Evolutionary conservation across 352 stramenopile genomes (phyloP).

Genomic region (Phytophthora foliorum): DNA sequence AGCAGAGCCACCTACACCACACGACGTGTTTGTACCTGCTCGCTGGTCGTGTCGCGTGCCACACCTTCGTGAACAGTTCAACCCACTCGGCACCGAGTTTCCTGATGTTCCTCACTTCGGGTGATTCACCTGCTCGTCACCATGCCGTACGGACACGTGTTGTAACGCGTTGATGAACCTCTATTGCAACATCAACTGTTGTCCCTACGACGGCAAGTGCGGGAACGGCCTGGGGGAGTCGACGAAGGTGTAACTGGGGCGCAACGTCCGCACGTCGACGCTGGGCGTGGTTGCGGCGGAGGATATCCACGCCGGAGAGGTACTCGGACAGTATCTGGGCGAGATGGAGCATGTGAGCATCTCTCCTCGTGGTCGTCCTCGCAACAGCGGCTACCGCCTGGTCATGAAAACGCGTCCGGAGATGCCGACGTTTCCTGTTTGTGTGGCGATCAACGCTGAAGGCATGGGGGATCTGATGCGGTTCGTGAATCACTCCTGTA

Average conservation of each 20-base stretch:
- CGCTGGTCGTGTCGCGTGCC: background rate
- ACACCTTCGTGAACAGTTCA: slow-evolving; percentile 1
- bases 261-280: background rate
- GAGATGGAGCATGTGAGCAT: background rate
- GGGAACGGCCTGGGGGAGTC: slow-evolving; percentile 2
- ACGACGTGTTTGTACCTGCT: slow-evolving; percentile 1
- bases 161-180: background rate
- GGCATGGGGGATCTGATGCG: too few relatives aligned
- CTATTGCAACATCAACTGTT: slow-evolving; percentile 14
- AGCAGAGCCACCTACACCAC: background rate
- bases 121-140: slow-evolving; percentile 3
- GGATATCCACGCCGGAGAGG: background rate
- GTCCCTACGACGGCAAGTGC: background rate
- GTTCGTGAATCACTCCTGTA: too few relatives aligned
- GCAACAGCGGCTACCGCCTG: slow-evolving; percentile 1
- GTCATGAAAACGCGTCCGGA: background rate
- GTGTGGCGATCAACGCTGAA: too few relatives aligned
- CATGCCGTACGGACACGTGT: background rate
- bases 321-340: background rate
- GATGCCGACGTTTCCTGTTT: background rate
- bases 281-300: background rate
- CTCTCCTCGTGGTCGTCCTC: background rate
- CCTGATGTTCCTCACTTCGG: background rate
- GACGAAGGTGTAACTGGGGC: background rate
- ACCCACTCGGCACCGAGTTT: background rate